Evolutionary conservation across 2,329 filamentous ascomycete species (phyloP).

Genomic region (Fusarium piperis): DNA sequence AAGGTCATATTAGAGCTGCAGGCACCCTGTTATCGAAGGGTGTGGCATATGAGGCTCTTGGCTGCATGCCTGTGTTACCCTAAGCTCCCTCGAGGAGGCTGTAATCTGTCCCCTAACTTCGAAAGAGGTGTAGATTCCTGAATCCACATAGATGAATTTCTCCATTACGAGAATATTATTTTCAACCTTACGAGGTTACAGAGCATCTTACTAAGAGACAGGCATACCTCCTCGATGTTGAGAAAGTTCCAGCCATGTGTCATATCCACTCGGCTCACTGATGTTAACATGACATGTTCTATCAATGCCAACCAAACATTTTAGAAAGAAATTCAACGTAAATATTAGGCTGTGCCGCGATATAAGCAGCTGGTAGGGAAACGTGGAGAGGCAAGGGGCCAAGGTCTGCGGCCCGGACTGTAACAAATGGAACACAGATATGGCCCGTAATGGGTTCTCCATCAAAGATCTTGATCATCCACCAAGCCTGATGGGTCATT

Average conservation of each 20-base stretch:
- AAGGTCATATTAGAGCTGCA: neutral
- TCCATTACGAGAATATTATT: neutral
- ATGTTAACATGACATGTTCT: neutral
- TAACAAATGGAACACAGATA: neutral
- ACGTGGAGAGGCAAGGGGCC: neutral
- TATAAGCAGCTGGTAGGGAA: neutral
- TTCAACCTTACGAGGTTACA: neutral
- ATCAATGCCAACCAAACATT: rapidly evolving
- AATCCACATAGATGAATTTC: neutral
- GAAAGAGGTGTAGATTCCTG: neutral
- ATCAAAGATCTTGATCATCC: neutral
- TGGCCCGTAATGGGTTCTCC: neutral
- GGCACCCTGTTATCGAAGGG: neutral
- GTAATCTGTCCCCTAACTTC: too few relatives aligned
- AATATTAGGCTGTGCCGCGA: neutral
- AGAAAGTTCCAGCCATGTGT: neutral
- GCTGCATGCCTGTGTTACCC: neutral
- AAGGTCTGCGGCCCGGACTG: neutral
- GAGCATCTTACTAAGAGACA: neutral
- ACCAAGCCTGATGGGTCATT: neutral
- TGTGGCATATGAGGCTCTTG: neutral
- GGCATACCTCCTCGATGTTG: neutral
- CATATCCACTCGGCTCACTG: neutral
- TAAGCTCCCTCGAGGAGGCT: too few relatives aligned
- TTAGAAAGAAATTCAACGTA: neutral